A percentile compares a stretch with the other conserved stretches of the same genome.
Evolutionary conservation across 441 rosid genomes (phyloP).

Genomic region (Erodium moschatum): DNA sequence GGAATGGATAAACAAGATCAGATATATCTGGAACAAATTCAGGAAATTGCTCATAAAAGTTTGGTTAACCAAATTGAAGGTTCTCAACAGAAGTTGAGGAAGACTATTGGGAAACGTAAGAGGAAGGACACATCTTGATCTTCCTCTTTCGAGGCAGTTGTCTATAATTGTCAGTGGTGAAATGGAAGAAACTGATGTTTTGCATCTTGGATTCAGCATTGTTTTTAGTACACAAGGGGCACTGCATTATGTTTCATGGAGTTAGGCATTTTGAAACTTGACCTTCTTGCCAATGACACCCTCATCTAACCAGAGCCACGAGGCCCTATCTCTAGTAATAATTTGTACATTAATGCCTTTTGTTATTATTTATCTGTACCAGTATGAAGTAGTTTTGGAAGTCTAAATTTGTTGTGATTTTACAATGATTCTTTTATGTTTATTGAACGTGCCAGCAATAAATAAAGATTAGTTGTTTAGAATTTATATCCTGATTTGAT

Average conservation of each 20-base stretch:
- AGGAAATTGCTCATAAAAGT: constrained; percentile 37
- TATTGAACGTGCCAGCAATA: too few species aligned
- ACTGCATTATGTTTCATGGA: not conserved
- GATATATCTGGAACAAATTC: constrained; percentile 36
- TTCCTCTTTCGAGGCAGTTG: constrained; percentile 29
- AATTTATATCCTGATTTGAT: too few species aligned
- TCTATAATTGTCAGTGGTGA: constrained; percentile 16
- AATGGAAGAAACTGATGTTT: too few species aligned
- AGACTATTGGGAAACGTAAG: constrained; percentile 59
- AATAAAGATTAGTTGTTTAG: not conserved
- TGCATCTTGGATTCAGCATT: not conserved
- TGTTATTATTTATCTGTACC: not conserved
- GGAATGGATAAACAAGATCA: constrained; percentile 51
- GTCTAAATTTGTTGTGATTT: not conserved
- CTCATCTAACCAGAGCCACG: not conserved
- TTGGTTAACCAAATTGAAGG: constrained; percentile 30
- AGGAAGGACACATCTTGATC: constrained; percentile 71
- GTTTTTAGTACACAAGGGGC: not conserved
- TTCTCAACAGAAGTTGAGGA: constrained; percentile 27
- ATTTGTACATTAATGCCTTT: not conserved
- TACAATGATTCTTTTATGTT: not conserved
- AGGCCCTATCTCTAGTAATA: not conserved
- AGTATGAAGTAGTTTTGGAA: not conserved
- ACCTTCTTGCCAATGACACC: not conserved
- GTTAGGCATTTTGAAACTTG: not conserved